Conservation (phyloP, 2,329 filamentous ascomycete genomes). For the Colletotrichum sp. region DNA sequence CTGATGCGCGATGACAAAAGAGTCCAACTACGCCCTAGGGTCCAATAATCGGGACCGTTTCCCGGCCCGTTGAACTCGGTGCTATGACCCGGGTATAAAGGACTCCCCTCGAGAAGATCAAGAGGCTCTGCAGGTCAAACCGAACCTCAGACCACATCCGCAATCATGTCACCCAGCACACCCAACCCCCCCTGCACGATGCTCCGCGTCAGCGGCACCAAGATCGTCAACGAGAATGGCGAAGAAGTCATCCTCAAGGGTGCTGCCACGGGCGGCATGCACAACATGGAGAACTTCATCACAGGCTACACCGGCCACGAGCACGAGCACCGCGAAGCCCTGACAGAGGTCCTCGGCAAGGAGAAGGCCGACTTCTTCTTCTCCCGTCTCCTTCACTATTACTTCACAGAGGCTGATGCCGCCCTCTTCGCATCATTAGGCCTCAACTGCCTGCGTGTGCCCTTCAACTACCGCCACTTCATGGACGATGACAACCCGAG, state of each 20-base stretch:
- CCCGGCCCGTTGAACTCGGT: not conserved
- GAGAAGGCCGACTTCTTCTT: slow-evolving; percentile 67
- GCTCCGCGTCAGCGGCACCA: slow-evolving; percentile 33
- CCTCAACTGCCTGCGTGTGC: slow-evolving; percentile 63
- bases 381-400: slow-evolving; percentile 59
- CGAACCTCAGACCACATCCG: not conserved
- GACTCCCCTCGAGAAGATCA: not conserved
- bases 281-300: slow-evolving; percentile 67
- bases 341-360: slow-evolving; percentile 57
- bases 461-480: slow-evolving; percentile 66
- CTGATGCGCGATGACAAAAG: not conserved
- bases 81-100: slow-evolving; percentile 3
- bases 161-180: not conserved
- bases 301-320: slow-evolving; percentile 67
- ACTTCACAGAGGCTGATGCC: slow-evolving; percentile 64
- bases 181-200: slow-evolving; percentile 28
- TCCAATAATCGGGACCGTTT: not conserved
- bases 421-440: slow-evolving; percentile 60
- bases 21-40: not conserved
- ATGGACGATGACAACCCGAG: slow-evolving; percentile 56
- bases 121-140: not conserved
- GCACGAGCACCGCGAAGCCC: slow-evolving; percentile 57
- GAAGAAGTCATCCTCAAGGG: slow-evolving; percentile 49
- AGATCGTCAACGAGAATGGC: slow-evolving; percentile 49
- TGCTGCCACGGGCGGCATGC: slow-evolving; percentile 34